Percentiles rank a stretch among this genome's conserved stretches.
These are phyloP conservation scores for Chytridiales sp. DNA, from an alignment of 371 early-diverging fungal species.

Conservation along the genomic window DNA sequence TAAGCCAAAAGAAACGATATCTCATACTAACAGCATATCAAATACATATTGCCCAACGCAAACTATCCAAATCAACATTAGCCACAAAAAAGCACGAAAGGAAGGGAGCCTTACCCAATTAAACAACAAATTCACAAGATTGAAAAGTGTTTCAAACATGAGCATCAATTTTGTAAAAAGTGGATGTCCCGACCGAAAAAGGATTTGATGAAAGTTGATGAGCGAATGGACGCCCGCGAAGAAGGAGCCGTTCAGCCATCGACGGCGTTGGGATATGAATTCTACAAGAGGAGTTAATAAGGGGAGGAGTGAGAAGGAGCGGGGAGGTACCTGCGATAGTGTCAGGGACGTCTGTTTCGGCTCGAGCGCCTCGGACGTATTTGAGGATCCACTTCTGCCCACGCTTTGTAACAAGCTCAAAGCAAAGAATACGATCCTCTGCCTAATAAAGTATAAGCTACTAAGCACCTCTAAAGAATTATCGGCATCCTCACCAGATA, in stretches of 20 bases:
- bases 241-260: constrained; percentile 78
- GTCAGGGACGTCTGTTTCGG: constrained; percentile 52
- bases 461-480: not conserved
- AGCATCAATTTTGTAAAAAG: constrained; percentile 58
- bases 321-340: not conserved
- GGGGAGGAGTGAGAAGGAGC: not conserved
- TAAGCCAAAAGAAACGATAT: not conserved
- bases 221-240: constrained; percentile 89
- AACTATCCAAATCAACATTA: constrained; percentile 7
- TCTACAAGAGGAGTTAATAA: constrained; percentile 10
- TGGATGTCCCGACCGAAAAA: constrained; percentile 58
- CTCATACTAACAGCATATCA: constrained; percentile 16
- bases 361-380: constrained; percentile 38
- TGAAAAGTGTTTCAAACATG: constrained; percentile 62
- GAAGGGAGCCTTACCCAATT: constrained; percentile 72
- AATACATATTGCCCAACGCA: constrained; percentile 66
- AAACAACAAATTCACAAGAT: constrained; percentile 59
- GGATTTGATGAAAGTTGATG: constrained; percentile 44
- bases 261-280: constrained; percentile 47
- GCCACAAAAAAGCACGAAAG: constrained; percentile 14
- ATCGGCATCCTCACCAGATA: constrained; percentile 42
- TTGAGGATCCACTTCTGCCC: constrained; percentile 41
- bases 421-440: constrained; percentile 82
- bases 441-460: not conserved
- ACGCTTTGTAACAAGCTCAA: constrained; percentile 76